These are phyloP conservation scores for Boletus coccyginus DNA, from an alignment of 768 basidiomycete species.

Conservation along the genomic window DNA sequence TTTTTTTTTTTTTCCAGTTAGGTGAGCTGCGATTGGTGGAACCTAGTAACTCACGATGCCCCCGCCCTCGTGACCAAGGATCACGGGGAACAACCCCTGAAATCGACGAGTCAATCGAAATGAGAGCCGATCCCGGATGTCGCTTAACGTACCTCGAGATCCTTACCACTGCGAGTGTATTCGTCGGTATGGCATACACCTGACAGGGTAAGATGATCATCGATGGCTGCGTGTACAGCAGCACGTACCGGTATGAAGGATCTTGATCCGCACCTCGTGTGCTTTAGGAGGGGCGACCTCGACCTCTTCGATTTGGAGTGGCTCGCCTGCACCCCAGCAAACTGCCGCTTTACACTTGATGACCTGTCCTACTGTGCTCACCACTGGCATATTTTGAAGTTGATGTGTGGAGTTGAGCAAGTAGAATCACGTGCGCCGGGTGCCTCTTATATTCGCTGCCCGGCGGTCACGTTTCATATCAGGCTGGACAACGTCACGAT, in stretches of 20 bases:
- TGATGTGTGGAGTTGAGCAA: slow-evolving; percentile 16
- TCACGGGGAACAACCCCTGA: slow-evolving; percentile 86
- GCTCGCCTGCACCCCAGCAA: slow-evolving; percentile 91
- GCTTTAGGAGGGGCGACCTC: slow-evolving; percentile 90
- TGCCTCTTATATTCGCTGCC: neutral
- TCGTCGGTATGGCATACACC: slow-evolving; percentile 98
- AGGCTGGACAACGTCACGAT: neutral
- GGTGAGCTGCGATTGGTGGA: neutral
- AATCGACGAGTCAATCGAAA: slow-evolving; percentile 7
- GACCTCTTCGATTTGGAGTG: slow-evolving; percentile 84
- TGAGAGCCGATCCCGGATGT: slow-evolving; percentile 1
- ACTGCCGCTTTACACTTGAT: slow-evolving; percentile 91
- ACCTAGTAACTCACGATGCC: slow-evolving; percentile 61
- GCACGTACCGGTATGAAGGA: slow-evolving; percentile 80
- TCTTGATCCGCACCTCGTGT: slow-evolving; percentile 90
- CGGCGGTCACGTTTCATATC: neutral
- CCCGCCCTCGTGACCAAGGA: slow-evolving; percentile 94
- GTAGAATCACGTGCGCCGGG: neutral
- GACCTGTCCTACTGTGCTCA: slow-evolving; percentile 68
- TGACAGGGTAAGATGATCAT: slow-evolving; percentile 24
- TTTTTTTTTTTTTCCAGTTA: slow-evolving; percentile 1
- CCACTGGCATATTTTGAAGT: slow-evolving; percentile 46
- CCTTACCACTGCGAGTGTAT: slow-evolving; percentile 94
- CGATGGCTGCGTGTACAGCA: slow-evolving; percentile 1
- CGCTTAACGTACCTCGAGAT: slow-evolving; percentile 70